Evolutionary conservation across 306 rosid genomes (phyloP).

Genomic region (Elaeagnus macrophylla): DNA sequence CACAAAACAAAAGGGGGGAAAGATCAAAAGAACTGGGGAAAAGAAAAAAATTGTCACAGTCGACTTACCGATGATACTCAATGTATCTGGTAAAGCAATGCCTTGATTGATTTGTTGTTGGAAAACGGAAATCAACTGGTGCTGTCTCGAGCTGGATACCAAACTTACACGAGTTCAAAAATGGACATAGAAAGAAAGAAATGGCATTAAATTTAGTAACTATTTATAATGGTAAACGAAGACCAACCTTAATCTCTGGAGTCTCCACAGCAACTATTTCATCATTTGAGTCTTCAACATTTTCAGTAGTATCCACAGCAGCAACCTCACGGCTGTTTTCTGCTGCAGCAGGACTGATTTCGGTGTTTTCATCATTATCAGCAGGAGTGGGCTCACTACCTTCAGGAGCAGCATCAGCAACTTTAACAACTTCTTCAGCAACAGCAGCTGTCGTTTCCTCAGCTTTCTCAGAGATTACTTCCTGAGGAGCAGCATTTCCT

Average conservation of each 20-base stretch:
- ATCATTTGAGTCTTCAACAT: constrained; percentile 32
- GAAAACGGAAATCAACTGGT: constrained; percentile 92
- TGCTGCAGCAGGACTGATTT: constrained; percentile 10
- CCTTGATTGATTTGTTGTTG: constrained; percentile 95
- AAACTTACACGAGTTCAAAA: constrained; percentile 13
- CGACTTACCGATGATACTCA: constrained; percentile 73
- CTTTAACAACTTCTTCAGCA: neutral
- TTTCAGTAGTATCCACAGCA: constrained; percentile 25
- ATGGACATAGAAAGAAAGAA: neutral
- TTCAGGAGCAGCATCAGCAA: constrained; percentile 14
- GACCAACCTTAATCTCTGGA: constrained; percentile 65
- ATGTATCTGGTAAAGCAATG: constrained; percentile 94
- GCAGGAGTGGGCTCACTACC: constrained; percentile 16
- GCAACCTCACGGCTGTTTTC: constrained; percentile 8
- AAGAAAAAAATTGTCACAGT: constrained; percentile 1
- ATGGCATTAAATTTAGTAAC: neutral
- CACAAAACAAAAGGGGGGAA: neutral
- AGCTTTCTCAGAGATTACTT: constrained; percentile 32
- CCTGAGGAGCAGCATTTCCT: constrained; percentile 30
- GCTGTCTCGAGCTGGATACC: constrained; percentile 86
- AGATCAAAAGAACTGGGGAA: neutral
- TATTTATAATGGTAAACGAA: neutral
- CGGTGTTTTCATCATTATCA: constrained; percentile 38
- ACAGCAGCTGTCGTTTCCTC: constrained; percentile 31
- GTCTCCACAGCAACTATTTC: constrained; percentile 58